A percentile compares a stretch with the other conserved stretches of the same genome.
phyloP scores from a whole-genome alignment of 202 grass and related monocot species.

The Carex sylvatica region DNA sequence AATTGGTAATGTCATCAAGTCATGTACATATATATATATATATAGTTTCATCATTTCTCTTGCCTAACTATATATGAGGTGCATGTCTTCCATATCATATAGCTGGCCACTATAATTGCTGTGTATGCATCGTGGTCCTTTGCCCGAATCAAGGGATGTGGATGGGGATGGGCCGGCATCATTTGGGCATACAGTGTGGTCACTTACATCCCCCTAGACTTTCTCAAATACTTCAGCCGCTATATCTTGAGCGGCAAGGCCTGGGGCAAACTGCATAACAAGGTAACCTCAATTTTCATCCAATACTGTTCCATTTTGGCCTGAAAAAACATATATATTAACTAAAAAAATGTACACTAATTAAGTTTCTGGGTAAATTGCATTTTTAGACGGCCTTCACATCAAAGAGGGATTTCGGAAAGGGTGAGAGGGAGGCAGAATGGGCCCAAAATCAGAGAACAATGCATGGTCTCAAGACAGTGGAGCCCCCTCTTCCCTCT shows the following conservation, averaged over 20 bases:
- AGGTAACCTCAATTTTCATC: slow-evolving; percentile 31
- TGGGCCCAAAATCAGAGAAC: slow-evolving; percentile 79
- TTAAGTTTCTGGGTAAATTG: background rate
- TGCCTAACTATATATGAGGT: background rate
- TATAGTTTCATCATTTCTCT: background rate
- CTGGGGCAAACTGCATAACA: slow-evolving; percentile 78
- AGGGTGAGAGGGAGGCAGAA: slow-evolving; percentile 73
- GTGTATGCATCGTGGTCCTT: slow-evolving; percentile 76
- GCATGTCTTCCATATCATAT: background rate
- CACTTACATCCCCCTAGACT: slow-evolving; percentile 79
- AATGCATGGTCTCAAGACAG: slow-evolving; percentile 54
- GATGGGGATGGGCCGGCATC: slow-evolving; percentile 73
- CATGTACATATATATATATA: background rate
- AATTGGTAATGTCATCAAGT: slow-evolving; percentile 34
- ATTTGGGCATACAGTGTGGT: slow-evolving; percentile 79
- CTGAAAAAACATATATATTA: background rate
- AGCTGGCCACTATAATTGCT: slow-evolving; percentile 64
- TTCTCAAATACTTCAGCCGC: slow-evolving; percentile 83
- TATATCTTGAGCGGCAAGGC: slow-evolving; percentile 77
- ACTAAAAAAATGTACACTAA: background rate
- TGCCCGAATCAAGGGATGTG: slow-evolving; percentile 74
- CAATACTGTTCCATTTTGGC: slow-evolving; percentile 1
- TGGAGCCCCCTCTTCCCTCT: background rate
- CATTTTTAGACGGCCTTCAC: slow-evolving; percentile 60
- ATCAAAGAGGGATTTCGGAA: slow-evolving; percentile 66